Evolutionary conservation across 257 asterid species (phyloP), one percentile per base, ranked within the genome.

Genomic region (Solanum virginianum): DNA sequence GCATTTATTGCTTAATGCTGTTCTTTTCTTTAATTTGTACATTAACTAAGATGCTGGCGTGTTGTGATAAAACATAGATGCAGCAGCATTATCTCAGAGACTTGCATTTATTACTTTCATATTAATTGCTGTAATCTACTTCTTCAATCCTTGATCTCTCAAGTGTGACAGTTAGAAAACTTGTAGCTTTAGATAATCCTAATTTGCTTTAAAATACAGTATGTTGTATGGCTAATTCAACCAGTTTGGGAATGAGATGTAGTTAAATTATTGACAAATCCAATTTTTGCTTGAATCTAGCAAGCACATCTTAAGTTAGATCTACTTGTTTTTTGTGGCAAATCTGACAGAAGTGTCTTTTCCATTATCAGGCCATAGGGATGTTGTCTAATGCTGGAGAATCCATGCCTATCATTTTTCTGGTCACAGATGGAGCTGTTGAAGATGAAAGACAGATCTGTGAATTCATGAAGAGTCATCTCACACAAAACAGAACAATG

Each of bases 351-450:
- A 49, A 16, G 17, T 53, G 49, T 29, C 29, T 56, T 79, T 85
- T 69, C 51, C 47, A 66, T 85, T 86, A 81, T 88, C 97, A 96
- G 99, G 98, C 99, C 60, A 83, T 92, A 51, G 90, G 86, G 86
- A 90, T 96, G 95, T 85, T 96, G 74, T 91, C 98, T 65, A 92
- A 89, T 59, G 84, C 87, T 80, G 80, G 86, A 85, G 87, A 89
- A 81, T 88, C 93, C 45, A 82, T 93, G 84, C 98, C 99, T 80
- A 66, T 91, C 82, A 89, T 95, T 86, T 87, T 95, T 54, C 98
- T 96, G 39, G 86, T 95, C 81, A 96, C 99, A 47, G 99, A 96
- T 87, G 99, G 99, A 75, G 90, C 97, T 80, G 98, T 94, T 83
- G 96, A 94, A 88, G 94, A 95, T 88, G 99, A 95, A 92, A 93